Evolutionary conservation across 208 protist genomes (phyloP).

Genomic region (Porcisia hertigi): DNA sequence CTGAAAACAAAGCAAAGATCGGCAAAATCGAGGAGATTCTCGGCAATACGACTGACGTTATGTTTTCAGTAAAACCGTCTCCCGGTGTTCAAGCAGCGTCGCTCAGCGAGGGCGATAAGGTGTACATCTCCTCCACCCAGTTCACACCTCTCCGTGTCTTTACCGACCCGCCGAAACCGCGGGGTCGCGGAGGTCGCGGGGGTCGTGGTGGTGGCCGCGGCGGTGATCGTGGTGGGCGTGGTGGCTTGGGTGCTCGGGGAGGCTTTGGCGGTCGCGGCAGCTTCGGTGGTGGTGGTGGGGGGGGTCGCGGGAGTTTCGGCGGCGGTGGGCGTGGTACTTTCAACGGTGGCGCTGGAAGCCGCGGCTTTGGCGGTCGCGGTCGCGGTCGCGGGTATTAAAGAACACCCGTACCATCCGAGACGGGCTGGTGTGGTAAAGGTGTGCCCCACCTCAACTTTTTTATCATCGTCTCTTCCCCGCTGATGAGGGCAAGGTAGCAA

Average conservation of each 20-base stretch:
- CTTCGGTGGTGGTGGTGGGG: slow-evolving; percentile 46
- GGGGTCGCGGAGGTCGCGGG: slow-evolving; percentile 82
- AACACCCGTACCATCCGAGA: background rate
- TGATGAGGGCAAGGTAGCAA: background rate
- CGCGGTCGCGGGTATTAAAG: slow-evolving; percentile 29
- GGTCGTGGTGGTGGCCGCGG: slow-evolving; percentile 45
- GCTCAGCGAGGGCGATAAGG: slow-evolving; percentile 80
- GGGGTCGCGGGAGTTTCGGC: slow-evolving; percentile 49
- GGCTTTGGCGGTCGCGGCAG: slow-evolving; percentile 38
- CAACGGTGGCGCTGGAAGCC: slow-evolving; percentile 35
- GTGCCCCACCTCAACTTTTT: background rate
- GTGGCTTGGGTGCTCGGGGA: slow-evolving; percentile 44
- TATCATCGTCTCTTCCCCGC: slow-evolving; percentile 15
- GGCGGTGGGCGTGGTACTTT: slow-evolving; percentile 30
- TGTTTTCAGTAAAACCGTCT: slow-evolving; percentile 91
- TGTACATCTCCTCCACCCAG: slow-evolving; percentile 89
- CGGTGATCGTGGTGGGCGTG: slow-evolving; percentile 37
- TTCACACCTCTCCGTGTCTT: slow-evolving; percentile 84
- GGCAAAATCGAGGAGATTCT: slow-evolving; percentile 94
- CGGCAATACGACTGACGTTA: slow-evolving; percentile 83
- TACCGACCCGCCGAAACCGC: slow-evolving; percentile 85
- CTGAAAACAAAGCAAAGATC: slow-evolving; percentile 90
- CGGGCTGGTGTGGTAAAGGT: background rate
- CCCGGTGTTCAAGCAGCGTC: slow-evolving; percentile 85
- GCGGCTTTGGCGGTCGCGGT: slow-evolving; percentile 34